phyloP scores from a whole-genome alignment of 2,329 filamentous ascomycete genomes.

The Cladosporium cucumerinum region DNA sequence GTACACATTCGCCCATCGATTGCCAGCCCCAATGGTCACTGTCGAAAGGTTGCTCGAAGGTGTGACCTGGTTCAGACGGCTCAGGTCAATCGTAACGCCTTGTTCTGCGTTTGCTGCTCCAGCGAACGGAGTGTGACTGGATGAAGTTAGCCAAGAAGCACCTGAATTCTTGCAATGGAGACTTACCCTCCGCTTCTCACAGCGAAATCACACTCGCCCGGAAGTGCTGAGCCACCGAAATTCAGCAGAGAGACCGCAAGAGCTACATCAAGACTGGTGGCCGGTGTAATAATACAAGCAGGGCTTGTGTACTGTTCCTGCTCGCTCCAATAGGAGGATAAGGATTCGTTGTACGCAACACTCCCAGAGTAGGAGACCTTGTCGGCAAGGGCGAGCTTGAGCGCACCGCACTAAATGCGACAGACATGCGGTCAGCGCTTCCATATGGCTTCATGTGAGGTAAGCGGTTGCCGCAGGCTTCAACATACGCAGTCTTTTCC shows the following conservation, averaged over 20 bases:
- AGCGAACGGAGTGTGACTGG: conserved; percentile 20
- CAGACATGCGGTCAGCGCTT: neutral
- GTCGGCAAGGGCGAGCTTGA: conserved; percentile 11
- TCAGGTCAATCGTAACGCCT: conserved; percentile 45
- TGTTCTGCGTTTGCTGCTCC: conserved; percentile 24
- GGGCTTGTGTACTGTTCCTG: conserved; percentile 21
- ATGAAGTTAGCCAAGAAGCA: neutral
- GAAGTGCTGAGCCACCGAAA: conserved; percentile 15
- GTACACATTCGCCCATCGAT: conserved; percentile 46
- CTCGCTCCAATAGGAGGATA: conserved; percentile 25
- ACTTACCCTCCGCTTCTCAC: conserved; percentile 22
- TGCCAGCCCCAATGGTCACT: conserved; percentile 46
- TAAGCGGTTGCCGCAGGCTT: neutral
- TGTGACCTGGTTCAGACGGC: conserved; percentile 37
- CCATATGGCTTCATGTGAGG: neutral
- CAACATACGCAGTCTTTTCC: conserved; percentile 3
- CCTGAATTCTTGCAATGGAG: neutral
- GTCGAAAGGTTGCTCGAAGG: conserved; percentile 35
- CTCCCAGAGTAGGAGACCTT: conserved; percentile 17
- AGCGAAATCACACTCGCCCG: conserved; percentile 19
- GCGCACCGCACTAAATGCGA: conserved; percentile 12
- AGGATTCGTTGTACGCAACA: conserved; percentile 20
- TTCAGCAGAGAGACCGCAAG: conserved; percentile 19
- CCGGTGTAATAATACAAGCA: conserved; percentile 23
- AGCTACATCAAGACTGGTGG: conserved; percentile 21